These are phyloP conservation scores for Kuraishia ogatae DNA, from an alignment of 805 yeast genomes.

Conservation along the genomic window DNA sequence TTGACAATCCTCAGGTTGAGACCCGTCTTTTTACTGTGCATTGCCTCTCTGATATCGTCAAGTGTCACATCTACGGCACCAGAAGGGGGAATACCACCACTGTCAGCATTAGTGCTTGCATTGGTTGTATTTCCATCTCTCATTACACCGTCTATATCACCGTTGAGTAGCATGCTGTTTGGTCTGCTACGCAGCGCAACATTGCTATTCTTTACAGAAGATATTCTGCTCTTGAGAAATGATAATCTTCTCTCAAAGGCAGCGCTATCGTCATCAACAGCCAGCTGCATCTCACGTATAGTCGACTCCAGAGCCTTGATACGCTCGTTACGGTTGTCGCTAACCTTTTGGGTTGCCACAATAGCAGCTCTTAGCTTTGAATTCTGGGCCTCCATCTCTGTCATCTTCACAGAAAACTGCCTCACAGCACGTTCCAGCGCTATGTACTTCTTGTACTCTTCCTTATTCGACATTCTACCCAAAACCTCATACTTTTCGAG, in stretches of 20 bases:
- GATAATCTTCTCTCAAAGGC: slow-evolving; percentile 37
- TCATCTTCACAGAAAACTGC: slow-evolving; percentile 47
- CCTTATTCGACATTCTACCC: slow-evolving; percentile 15
- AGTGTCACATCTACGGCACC: neutral
- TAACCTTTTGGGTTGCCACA: slow-evolving; percentile 42
- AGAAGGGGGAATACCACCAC: neutral
- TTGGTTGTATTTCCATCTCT: neutral
- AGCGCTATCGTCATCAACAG: slow-evolving; percentile 37
- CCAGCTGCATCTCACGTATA: slow-evolving; percentile 40
- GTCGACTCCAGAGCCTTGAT: slow-evolving; percentile 44
- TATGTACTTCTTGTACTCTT: slow-evolving; percentile 39
- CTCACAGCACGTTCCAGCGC: slow-evolving; percentile 50
- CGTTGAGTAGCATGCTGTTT: neutral
- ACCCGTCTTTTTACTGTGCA: slow-evolving; percentile 27
- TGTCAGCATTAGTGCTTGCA: neutral
- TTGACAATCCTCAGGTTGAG: slow-evolving; percentile 52
- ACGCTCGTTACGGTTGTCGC: slow-evolving; percentile 47
- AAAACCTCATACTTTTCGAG: slow-evolving; percentile 15
- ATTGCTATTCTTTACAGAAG: slow-evolving; percentile 12
- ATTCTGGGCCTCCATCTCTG: slow-evolving; percentile 58
- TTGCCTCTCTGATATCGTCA: neutral
- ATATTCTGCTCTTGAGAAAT: slow-evolving; percentile 16
- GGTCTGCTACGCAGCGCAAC: neutral
- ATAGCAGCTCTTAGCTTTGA: slow-evolving; percentile 47
- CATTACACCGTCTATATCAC: neutral